A percentile compares a stretch with the other conserved stretches of the same genome.
phyloP scores from a whole-genome alignment of 176 grass and related monocot species.

The Poa pratensis region DNA sequence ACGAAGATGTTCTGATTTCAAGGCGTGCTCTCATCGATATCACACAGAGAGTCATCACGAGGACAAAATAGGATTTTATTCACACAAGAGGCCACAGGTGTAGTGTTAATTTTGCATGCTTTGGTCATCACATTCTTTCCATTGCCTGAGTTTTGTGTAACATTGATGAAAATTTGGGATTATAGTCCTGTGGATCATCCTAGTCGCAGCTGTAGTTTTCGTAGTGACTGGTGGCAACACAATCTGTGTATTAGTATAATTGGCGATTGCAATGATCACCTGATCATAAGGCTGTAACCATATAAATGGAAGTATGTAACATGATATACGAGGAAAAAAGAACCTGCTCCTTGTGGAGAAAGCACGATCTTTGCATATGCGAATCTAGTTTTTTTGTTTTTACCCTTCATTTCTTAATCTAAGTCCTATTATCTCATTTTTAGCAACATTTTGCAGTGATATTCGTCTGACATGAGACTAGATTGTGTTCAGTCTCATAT shows the following conservation, averaged over 20 bases:
- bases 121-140: constrained; percentile 57
- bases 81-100: background rate
- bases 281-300: constrained; percentile 38
- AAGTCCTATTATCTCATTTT: background rate
- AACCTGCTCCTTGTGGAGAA: background rate
- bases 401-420: background rate
- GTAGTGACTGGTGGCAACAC: constrained; percentile 18
- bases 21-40: constrained; percentile 77
- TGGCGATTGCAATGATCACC: constrained; percentile 27
- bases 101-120: constrained; percentile 50
- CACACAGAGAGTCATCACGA: constrained; percentile 74
- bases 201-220: constrained; percentile 25
- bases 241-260: constrained; percentile 36
- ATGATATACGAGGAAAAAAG: background rate
- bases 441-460: background rate
- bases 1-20: constrained; percentile 76
- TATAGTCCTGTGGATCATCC: constrained; percentile 11
- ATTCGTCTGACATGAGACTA: background rate
- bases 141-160: constrained; percentile 42
- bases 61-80: constrained; percentile 63
- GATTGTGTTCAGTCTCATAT: constrained; percentile 7
- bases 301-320: constrained; percentile 32
- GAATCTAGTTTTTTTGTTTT: background rate
- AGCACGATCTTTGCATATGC: background rate
- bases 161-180: constrained; percentile 33